Base-by-base conservation (phyloP, 2,329 filamentous ascomycete genomes). In the Beauveria australis region DNA sequence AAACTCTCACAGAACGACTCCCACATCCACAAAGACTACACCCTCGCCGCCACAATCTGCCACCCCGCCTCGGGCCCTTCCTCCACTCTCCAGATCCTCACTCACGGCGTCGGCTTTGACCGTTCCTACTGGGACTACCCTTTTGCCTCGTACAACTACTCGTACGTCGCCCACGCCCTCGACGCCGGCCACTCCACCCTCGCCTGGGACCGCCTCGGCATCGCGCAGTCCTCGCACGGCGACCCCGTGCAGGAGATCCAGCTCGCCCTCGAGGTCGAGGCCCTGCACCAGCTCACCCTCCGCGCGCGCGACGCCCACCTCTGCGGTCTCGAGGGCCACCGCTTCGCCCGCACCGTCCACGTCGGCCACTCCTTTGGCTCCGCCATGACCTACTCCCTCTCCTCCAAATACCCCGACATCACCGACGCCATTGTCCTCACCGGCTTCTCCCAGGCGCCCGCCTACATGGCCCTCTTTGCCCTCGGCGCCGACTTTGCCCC, bases 291-390 rank as follows among this genome's bases (percentile, higher is more conserved):
- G 2, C 72, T 89, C 4, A 87, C 84, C 0, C 68, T 69, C 12
- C 71, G 73, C 63, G 73, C 84, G 1, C 79, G 80, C 33, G 66
- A 69, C 1, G 79, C 80, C 52, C 66, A 67, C 0, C 72, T 87
- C 26, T 68, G 74, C 0, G 71, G 73, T 22, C 69, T 81, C n/a
- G 68, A 68, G 30, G 52, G 51, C 26, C 64, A 69, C 52, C 64
- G 64, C 22, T 76, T 72, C 65, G 61, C 67, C 49, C 78, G 80
- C 66, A 72, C 83, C 26, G 74, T 85, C 9, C 85, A 88, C 68
- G 76, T 86, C 18, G 86, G 85, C 14, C 85, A 89, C 73, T 85
- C 81, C 0, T 88, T 85, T 65, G 86, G 86, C 37, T 84, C 83
- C 0, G 72, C 79, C 6, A 81, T 84, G 65, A 81, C 79, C 2